A percentile compares a stretch with the other conserved stretches of the same genome.
Conservation (phyloP, 2,329 filamentous ascomycete genomes). For the Aspergillus sp. region DNA sequence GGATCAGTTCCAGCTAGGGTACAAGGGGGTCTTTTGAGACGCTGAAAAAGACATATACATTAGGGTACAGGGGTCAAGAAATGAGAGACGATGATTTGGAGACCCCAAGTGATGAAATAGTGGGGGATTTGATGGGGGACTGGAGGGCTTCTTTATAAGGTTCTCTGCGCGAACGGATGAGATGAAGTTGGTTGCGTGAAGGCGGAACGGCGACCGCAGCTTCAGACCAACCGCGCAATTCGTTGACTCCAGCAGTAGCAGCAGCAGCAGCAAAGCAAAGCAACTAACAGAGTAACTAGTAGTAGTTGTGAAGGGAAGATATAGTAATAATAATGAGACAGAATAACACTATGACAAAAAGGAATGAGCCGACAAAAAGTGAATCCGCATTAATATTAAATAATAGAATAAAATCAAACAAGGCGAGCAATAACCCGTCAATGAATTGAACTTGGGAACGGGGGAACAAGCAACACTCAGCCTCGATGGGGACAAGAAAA, state of each 20-base stretch:
- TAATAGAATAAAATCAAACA: no score
- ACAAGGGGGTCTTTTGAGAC: conserved; percentile 25
- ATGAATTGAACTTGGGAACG: background rate
- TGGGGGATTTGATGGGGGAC: conserved; percentile 42
- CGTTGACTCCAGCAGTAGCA: background rate
- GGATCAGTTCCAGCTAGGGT: conserved; percentile 35
- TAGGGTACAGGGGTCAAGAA: conserved; percentile 23
- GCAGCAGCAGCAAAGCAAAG: background rate
- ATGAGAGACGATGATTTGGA: conserved; percentile 31
- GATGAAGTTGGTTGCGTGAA: conserved; percentile 38
- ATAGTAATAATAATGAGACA: background rate
- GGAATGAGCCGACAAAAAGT: no score
- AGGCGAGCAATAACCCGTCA: no score
- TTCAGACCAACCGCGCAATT: conserved; percentile 38
- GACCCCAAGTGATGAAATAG: conserved; percentile 36
- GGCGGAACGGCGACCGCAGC: conserved; percentile 34
- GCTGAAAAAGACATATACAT: conserved; percentile 38
- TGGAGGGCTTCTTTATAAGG: conserved; percentile 40
- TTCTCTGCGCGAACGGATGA: conserved; percentile 44
- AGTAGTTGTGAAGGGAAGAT: no score
- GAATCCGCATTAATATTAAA: no score
- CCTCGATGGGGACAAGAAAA: no score
- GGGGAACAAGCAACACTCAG: background rate
- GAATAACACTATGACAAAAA: background rate
- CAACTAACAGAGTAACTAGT: background rate